phyloP scores from a whole-genome alignment of 2,329 filamentous ascomycete genomes.

The Davidsoniella australis region DNA sequence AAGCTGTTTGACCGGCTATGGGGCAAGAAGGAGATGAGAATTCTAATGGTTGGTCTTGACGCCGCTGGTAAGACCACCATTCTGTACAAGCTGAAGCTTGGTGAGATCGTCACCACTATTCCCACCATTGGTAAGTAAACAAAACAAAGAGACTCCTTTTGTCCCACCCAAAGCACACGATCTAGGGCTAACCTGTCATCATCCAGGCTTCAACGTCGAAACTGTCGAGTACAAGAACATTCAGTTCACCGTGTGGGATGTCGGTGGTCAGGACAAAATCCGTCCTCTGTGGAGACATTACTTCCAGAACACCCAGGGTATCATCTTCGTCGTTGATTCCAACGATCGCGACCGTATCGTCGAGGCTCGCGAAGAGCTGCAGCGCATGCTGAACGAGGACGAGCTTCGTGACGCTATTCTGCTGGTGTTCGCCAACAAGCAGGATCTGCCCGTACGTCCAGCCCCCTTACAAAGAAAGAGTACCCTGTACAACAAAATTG shows the following conservation, averaged over 20 bases:
- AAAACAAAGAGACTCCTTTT: background rate
- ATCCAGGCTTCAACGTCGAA: slow-evolving; percentile 92
- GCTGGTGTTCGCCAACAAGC: slow-evolving; percentile 98
- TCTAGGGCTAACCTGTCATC: background rate
- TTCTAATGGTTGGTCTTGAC: slow-evolving; percentile 98
- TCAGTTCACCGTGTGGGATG: slow-evolving; percentile 99
- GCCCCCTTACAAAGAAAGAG: background rate
- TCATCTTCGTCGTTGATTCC: slow-evolving; percentile 99
- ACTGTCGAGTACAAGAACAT: slow-evolving; percentile 99
- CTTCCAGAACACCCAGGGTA: slow-evolving; percentile 98
- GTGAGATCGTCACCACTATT: slow-evolving; percentile 97
- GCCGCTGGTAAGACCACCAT: slow-evolving; percentile 99
- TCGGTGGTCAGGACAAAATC: slow-evolving; percentile 99
- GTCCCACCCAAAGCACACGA: background rate
- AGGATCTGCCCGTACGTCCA: slow-evolving; percentile 81
- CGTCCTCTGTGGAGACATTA: slow-evolving; percentile 98
- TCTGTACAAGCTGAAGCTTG: slow-evolving; percentile 99
- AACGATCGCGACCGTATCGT: slow-evolving; percentile 97
- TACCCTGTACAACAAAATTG: background rate
- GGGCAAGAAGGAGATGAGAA: slow-evolving; percentile 99
- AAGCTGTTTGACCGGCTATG: slow-evolving; percentile 92
- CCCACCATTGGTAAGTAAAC: slow-evolving; percentile 72
- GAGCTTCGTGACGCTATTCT: slow-evolving; percentile 95
- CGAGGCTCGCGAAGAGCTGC: slow-evolving; percentile 89
- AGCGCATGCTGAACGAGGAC: slow-evolving; percentile 97